A percentile compares a stretch with the other conserved stretches of the same genome.
These are phyloP conservation scores for Boletus subcaerulescens DNA, from an alignment of 768 basidiomycete species.

Conservation along the genomic window DNA sequence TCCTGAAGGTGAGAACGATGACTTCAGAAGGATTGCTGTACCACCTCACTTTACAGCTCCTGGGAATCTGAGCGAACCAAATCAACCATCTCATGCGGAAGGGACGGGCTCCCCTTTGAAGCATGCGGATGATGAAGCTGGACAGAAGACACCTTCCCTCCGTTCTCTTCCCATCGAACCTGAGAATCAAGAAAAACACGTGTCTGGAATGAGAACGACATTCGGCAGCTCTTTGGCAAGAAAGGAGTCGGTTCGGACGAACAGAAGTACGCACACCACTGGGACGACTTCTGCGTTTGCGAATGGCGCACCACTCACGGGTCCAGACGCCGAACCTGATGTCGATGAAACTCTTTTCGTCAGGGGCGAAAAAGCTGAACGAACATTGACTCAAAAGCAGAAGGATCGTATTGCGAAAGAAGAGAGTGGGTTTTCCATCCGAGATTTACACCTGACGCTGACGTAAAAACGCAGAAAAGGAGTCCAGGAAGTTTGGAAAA, in stretches of 20 bases:
- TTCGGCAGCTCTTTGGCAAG: conserved; percentile 6
- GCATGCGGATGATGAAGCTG: neutral
- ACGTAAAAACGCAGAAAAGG: conserved; percentile 42
- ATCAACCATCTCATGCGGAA: neutral
- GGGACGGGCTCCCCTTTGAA: neutral
- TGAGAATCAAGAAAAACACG: conserved; percentile 1
- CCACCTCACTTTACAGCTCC: neutral
- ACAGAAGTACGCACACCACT: conserved; percentile 16
- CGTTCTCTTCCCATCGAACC: conserved; percentile 24
- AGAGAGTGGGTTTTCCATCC: conserved; percentile 41
- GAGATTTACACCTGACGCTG: neutral
- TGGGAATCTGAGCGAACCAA: neutral
- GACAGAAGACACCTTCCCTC: conserved; percentile 14
- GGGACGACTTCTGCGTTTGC: conserved; percentile 39
- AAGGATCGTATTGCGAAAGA: conserved; percentile 47
- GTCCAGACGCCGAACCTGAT: conserved; percentile 43
- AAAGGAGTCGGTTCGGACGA: conserved; percentile 23
- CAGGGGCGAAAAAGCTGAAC: conserved; percentile 48
- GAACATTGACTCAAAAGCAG: conserved; percentile 47
- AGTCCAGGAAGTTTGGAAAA: conserved; percentile 60
- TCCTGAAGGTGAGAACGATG: conserved; percentile 1
- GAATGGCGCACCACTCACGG: conserved; percentile 52
- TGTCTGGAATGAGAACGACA: neutral
- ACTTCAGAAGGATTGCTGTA: neutral
- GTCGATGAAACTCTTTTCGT: conserved; percentile 39